phyloP scores from a whole-genome alignment of 2,329 filamentous ascomycete genomes.

The Trichoderma sp. region DNA sequence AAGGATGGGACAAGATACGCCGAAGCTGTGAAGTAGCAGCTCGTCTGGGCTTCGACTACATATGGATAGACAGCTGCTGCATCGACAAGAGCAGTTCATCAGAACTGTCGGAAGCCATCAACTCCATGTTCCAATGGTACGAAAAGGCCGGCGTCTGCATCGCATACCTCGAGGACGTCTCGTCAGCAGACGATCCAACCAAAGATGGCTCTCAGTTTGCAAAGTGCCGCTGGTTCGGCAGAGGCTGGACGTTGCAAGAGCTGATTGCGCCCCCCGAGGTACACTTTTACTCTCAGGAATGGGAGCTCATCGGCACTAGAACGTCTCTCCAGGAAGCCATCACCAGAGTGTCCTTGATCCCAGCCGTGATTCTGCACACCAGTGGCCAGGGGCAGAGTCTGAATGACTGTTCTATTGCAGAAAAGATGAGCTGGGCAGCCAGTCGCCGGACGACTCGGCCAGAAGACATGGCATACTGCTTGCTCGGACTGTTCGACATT shows the following conservation, averaged over 20 bases:
- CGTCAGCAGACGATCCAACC: neutral
- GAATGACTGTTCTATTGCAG: slow-evolving; percentile 30
- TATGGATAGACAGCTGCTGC: slow-evolving; percentile 40
- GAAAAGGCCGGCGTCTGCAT: slow-evolving; percentile 33
- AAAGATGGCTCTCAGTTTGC: slow-evolving; percentile 12
- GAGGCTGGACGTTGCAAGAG: slow-evolving; percentile 37
- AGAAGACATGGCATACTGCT: slow-evolving; percentile 39
- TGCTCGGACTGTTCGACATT: slow-evolving; percentile 39
- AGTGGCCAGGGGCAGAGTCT: slow-evolving; percentile 15
- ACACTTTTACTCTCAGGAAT: slow-evolving; percentile 32
- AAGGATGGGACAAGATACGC: slow-evolving; percentile 29
- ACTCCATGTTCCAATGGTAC: slow-evolving; percentile 41
- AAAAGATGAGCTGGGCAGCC: slow-evolving; percentile 38
- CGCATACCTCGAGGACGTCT: slow-evolving; percentile 33
- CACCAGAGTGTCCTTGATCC: slow-evolving; percentile 29
- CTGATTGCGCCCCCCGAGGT: slow-evolving; percentile 34
- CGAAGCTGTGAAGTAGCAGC: slow-evolving; percentile 30
- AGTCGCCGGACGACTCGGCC: slow-evolving; percentile 34
- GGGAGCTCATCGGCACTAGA: slow-evolving; percentile 29
- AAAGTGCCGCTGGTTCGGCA: slow-evolving; percentile 33
- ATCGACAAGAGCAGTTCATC: slow-evolving; percentile 39
- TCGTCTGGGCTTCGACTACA: slow-evolving; percentile 29
- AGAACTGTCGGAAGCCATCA: slow-evolving; percentile 38
- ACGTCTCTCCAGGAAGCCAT: slow-evolving; percentile 30
- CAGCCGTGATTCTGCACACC: slow-evolving; percentile 27